Base-by-base conservation (phyloP, 2,329 filamentous ascomycete genomes). In the Fusarium oligoseptatum region DNA sequence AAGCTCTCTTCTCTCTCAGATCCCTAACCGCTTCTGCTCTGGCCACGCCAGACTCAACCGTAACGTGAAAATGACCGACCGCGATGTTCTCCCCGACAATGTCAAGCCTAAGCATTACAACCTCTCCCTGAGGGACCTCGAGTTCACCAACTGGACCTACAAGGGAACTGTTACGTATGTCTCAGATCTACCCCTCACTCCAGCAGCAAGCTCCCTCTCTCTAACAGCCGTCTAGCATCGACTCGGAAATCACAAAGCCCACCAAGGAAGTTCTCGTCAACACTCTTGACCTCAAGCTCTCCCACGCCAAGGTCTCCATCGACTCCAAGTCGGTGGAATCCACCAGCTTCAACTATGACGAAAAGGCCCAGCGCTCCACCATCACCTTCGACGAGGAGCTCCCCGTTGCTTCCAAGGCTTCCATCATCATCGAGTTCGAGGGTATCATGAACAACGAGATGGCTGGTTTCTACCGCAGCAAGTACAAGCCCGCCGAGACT, bases 401-500 rank as follows among this genome's bases (percentile, higher is more conserved):
- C 37, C 88, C 92, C 20, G 86, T 89, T 36, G 88, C 92, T 27
- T 87, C 91, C 69, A 91, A 93, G 81, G 92, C 92, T 27, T 81
- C 87, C 6, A 83, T 98, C 48, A 86, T 88, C 56, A 90, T 98
- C 80, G 88, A 91, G 22, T 98, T 97, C 80, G 89, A 93, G 78
- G 95, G 94, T 70, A 92, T 89, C 68, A 93, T 97, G 84, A 98
- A 97, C 87, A 94, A 94, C 81, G 90, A 93, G 74, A 97, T 98
- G 95, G 93, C 94, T 68, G 95, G 95, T 45, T 98, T 98, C 87
- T 98, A 97, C 84, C 92, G 95, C 75, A 95, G 94, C 80, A 95
- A 97, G 86, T 99, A 99, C 85, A 97, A 95, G 87, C 94, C 95
- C 20, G 85, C 89, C 64, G 91, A 89, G 43, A 87, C 93, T 37